Conservation (phyloP, 2,329 filamentous ascomycete genomes). For the Trichoderma oligosporum region DNA sequence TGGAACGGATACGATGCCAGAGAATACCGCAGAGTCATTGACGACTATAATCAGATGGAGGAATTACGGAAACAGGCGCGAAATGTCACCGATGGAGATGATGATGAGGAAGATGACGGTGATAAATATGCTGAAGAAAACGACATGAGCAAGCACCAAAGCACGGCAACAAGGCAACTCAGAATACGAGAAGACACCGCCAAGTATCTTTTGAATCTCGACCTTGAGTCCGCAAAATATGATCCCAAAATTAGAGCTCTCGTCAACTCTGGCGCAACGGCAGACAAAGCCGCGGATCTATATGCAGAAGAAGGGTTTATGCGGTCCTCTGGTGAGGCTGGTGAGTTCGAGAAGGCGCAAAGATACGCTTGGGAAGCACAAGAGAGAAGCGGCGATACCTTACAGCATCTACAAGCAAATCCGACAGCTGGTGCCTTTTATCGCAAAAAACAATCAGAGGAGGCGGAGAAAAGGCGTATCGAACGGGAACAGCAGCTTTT, state of each 20-base stretch:
- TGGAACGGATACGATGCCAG: conserved; percentile 97
- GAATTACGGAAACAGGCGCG: conserved; percentile 59
- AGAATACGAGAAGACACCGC: conserved; percentile 94
- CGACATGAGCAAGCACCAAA: conserved; percentile 92
- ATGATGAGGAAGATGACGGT: conserved; percentile 46
- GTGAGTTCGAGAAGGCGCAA: conserved; percentile 86
- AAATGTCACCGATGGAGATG: conserved; percentile 40
- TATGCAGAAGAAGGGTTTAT: conserved; percentile 94
- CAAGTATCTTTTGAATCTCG: conserved; percentile 91
- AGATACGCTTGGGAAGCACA: conserved; percentile 93
- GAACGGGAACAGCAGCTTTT: conserved; percentile 66
- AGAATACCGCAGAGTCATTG: conserved; percentile 81
- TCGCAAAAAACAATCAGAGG: conserved; percentile 74
- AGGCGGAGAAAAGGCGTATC: conserved; percentile 64
- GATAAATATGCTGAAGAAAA: conserved; percentile 90
- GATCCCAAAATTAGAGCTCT: conserved; percentile 93
- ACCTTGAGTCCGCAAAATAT: conserved; percentile 94
- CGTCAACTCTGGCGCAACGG: conserved; percentile 77
- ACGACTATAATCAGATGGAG: conserved; percentile 85
- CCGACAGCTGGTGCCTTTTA: conserved; percentile 86
- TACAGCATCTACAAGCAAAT: conserved; percentile 89
- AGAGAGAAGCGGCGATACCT: conserved; percentile 73
- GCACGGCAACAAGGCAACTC: conserved; percentile 84
- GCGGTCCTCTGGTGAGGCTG: conserved; percentile 82
- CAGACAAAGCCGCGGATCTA: conserved; percentile 73